Evolutionary conservation across 2,329 filamentous ascomycete genomes (phyloP).

Genomic region (Xenoacremonium recifei): DNA sequence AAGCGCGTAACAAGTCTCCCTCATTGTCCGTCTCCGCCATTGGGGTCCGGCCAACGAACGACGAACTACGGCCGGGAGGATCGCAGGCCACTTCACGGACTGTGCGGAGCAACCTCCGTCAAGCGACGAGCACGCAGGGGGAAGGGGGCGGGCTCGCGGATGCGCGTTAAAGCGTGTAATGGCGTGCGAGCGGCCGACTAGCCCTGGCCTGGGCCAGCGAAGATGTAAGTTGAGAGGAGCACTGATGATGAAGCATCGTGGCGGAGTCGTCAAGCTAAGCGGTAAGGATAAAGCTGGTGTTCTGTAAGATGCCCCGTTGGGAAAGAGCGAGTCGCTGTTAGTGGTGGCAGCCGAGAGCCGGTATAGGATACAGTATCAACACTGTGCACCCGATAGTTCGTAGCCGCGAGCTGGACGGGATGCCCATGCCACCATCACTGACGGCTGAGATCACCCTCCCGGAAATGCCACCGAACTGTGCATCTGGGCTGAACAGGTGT

Average conservation of each 20-base stretch:
- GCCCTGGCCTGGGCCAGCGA: neutral
- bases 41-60: neutral
- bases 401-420: no score
- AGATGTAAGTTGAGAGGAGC: conserved; percentile 9
- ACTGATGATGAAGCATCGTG: conserved; percentile 7
- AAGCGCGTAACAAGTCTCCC: conserved; percentile 11
- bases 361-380: no score
- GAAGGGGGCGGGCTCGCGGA: conserved; percentile 10
- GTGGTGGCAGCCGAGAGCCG: no score
- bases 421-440: no score
- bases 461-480: no score
- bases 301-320: no score
- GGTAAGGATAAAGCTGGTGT: no score
- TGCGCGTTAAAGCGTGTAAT: conserved; percentile 28
- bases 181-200: conserved; percentile 11
- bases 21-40: neutral
- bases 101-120: neutral
- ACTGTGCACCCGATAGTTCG: no score
- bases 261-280: conserved; percentile 1
- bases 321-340: no score
- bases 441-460: no score
- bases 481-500: no score
- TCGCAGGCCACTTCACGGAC: neutral
- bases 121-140: neutral
- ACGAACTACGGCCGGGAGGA: neutral